These are phyloP conservation scores for Hortaea sp. DNA, from an alignment of 2,329 filamentous ascomycete species.

Conservation along the genomic window DNA sequence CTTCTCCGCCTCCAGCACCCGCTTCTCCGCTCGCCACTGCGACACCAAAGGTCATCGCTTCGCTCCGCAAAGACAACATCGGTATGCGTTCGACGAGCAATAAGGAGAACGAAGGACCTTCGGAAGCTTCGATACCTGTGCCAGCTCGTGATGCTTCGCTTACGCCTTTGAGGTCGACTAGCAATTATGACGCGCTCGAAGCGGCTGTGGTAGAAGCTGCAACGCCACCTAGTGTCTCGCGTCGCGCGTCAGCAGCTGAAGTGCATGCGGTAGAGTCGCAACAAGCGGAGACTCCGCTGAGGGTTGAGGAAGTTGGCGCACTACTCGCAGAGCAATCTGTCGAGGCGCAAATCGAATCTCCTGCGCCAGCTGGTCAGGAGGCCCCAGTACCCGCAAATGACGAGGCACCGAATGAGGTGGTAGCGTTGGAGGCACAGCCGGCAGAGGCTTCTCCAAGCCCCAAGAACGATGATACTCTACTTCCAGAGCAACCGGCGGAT, in stretches of 20 bases:
- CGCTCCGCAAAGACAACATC: slow-evolving; percentile 15
- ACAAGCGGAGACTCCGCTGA: too few species aligned
- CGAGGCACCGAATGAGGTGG: too few species aligned
- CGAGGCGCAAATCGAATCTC: too few species aligned
- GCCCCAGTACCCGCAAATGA: too few species aligned
- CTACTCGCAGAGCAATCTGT: too few species aligned
- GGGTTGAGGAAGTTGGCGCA: too few species aligned
- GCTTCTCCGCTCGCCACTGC: slow-evolving; percentile 13
- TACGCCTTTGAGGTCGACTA: background rate
- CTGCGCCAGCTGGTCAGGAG: too few species aligned
- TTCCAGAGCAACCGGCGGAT: background rate
- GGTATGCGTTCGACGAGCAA: slow-evolving; percentile 21
- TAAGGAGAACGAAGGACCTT: slow-evolving; percentile 23
- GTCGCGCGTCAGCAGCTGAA: slow-evolving; percentile 2
- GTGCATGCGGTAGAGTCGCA: background rate
- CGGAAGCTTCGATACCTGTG: slow-evolving; percentile 1
- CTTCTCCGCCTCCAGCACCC: slow-evolving; percentile 5
- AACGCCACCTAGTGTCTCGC: slow-evolving; percentile 1
- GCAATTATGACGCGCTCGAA: slow-evolving; percentile 17
- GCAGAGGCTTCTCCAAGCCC: too few species aligned
- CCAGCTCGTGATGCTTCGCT: background rate
- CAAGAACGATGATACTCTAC: too few species aligned
- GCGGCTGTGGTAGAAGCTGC: slow-evolving; percentile 13
- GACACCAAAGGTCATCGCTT: slow-evolving; percentile 13
- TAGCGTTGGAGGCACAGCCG: too few species aligned